phyloP scores from a whole-genome alignment of 371 early-diverging fungal genomes.

The Apophysomyces ossiformis region DNA sequence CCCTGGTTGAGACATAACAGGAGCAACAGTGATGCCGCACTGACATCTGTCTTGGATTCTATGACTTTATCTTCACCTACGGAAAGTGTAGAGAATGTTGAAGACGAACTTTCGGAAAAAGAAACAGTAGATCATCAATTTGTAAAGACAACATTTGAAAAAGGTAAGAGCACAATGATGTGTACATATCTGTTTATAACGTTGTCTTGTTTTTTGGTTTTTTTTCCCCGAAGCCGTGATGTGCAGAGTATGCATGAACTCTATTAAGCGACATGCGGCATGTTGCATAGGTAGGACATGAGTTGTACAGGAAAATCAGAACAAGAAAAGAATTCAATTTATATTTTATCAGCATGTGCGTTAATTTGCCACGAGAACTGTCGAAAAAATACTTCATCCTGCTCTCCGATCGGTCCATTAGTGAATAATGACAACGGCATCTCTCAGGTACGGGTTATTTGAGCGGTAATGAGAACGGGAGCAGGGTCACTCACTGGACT shows the following conservation, averaged over 20 bases:
- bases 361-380: slow-evolving; percentile 46
- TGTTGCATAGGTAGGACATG: slow-evolving; percentile 24
- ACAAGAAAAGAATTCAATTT: neutral
- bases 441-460: neutral
- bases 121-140: slow-evolving; percentile 27
- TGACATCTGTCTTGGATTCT: slow-evolving; percentile 17
- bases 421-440: neutral
- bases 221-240: slow-evolving; percentile 20
- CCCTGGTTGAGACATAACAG: slow-evolving; percentile 56
- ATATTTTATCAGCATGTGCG: slow-evolving; percentile 28
- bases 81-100: slow-evolving; percentile 11
- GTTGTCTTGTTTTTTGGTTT: neutral
- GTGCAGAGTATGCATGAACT: slow-evolving; percentile 34
- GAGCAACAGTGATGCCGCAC: slow-evolving; percentile 1
- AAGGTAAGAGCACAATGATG: slow-evolving; percentile 18
- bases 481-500: too few species aligned
- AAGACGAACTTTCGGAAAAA: slow-evolving; percentile 13
- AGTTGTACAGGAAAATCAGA: neutral
- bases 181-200: neutral
- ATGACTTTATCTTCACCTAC: slow-evolving; percentile 17
- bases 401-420: slow-evolving; percentile 23
- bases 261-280: slow-evolving; percentile 28
- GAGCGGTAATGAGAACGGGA: neutral
- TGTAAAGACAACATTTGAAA: slow-evolving; percentile 32
- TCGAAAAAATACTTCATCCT: slow-evolving; percentile 27